Evolutionary conservation across 306 rosid species (phyloP).

Genomic region (Benincasa hispida): DNA sequence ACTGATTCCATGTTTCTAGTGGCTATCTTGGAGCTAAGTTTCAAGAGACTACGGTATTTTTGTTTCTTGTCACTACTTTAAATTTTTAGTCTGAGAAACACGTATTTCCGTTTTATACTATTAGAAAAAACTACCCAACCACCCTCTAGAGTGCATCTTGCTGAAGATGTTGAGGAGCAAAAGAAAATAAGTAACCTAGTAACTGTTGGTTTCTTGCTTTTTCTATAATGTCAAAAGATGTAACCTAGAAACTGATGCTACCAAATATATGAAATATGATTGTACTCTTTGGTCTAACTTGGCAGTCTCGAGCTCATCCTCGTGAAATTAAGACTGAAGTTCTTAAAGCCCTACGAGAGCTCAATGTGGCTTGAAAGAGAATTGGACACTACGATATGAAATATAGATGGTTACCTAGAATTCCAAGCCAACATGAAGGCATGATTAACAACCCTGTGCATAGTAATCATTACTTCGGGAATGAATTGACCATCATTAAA

Average conservation of each 20-base stretch:
- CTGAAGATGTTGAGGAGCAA: neutral
- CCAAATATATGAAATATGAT: slow-evolving; percentile 9
- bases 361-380: slow-evolving; percentile 86
- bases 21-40: slow-evolving; percentile 97
- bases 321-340: slow-evolving; percentile 95
- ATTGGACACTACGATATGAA: slow-evolving; percentile 94
- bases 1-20: slow-evolving; percentile 70
- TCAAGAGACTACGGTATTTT: slow-evolving; percentile 76
- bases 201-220: neutral
- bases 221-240: neutral
- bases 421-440: slow-evolving; percentile 52
- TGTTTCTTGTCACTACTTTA: neutral
- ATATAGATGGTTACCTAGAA: slow-evolving; percentile 68
- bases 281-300: slow-evolving; percentile 12
- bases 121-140: neutral
- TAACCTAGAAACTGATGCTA: neutral
- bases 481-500: slow-evolving; percentile 55
- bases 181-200: neutral
- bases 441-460: slow-evolving; percentile 46
- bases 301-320: slow-evolving; percentile 86
- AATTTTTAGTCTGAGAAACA: neutral
- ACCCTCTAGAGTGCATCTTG: neutral
- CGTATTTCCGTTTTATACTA: neutral
- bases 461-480: slow-evolving; percentile 40
- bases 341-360: slow-evolving; percentile 80